A percentile compares a stretch with the other conserved stretches of the same genome.
Evolutionary conservation across 345 rosid genomes (phyloP).

Genomic region (Excoecaria agallocha): DNA sequence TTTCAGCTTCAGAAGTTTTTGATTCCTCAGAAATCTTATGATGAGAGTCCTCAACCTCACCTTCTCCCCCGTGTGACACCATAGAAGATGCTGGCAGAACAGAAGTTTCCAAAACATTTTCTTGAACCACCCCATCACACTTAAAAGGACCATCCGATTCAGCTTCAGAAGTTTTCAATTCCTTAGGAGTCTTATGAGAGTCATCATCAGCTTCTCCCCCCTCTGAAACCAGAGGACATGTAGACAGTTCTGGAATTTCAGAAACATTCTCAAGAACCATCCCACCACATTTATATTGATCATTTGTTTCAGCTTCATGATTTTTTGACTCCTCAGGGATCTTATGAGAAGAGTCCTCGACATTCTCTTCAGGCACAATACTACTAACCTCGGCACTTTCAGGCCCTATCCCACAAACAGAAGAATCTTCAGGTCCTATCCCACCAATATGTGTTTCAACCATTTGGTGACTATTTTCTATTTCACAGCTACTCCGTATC

Average conservation of each 20-base stretch:
- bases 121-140: no score
- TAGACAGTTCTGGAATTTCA: background rate
- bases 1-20: background rate
- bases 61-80: background rate
- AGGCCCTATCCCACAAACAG: background rate
- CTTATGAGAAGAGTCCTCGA: background rate
- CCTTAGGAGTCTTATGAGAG: no score
- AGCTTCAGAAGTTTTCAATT: no score
- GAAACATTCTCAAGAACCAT: background rate
- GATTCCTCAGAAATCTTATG: no score
- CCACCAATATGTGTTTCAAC: background rate
- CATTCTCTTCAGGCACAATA: background rate
- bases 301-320: background rate
- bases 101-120: no score
- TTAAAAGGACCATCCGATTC: no score
- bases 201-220: slow-evolving; percentile 8
- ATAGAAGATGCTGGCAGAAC: no score
- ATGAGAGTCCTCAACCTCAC: background rate
- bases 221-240: background rate
- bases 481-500: slow-evolving; percentile 13
- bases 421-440: background rate
- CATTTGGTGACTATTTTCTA: background rate
- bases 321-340: background rate
- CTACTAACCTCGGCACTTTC: background rate
- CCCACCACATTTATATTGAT: background rate